Evolutionary conservation across 2,329 filamentous ascomycete genomes (phyloP).

Genomic region (Nemania sp.): DNA sequence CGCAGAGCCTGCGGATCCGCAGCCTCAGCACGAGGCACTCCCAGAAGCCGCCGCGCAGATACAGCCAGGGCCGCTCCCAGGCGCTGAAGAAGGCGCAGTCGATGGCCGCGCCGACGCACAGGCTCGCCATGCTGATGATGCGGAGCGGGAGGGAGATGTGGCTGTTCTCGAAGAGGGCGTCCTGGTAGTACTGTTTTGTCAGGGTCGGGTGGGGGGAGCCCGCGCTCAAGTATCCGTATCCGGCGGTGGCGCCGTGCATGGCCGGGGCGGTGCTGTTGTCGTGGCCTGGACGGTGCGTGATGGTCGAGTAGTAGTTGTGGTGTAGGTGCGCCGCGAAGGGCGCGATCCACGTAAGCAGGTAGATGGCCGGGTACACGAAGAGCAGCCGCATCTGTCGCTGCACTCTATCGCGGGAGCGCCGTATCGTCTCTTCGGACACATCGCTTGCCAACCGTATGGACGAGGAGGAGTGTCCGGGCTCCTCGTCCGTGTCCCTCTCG

Average conservation of each 20-base stretch:
- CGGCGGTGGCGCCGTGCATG: not conserved
- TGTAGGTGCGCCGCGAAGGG: conserved; percentile 70
- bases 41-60: conserved; percentile 49
- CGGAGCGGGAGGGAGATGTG: conserved; percentile 53
- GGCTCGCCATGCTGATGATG: conserved; percentile 58
- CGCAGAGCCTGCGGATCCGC: conserved; percentile 27
- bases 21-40: conserved; percentile 35
- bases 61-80: conserved; percentile 73
- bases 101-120: conserved; percentile 68
- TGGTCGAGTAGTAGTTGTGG: conserved; percentile 33
- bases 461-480: conserved; percentile 6
- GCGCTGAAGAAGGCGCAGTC: conserved; percentile 71
- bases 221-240: too few relatives aligned
- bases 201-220: too few relatives aligned
- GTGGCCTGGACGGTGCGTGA: conserved; percentile 48
- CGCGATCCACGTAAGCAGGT: conserved; percentile 72
- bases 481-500: not conserved
- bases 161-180: not conserved
- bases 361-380: conserved; percentile 77
- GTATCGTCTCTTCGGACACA: conserved; percentile 41
- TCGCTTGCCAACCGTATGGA: conserved; percentile 32
- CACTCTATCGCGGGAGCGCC: conserved; percentile 57
- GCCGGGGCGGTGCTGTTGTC: not conserved
- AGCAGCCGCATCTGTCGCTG: conserved; percentile 71
- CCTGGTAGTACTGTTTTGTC: too few relatives aligned